These are phyloP conservation scores for Fagus sylvatica DNA, from an alignment of 306 rosid genomes.

Conservation along the genomic window DNA sequence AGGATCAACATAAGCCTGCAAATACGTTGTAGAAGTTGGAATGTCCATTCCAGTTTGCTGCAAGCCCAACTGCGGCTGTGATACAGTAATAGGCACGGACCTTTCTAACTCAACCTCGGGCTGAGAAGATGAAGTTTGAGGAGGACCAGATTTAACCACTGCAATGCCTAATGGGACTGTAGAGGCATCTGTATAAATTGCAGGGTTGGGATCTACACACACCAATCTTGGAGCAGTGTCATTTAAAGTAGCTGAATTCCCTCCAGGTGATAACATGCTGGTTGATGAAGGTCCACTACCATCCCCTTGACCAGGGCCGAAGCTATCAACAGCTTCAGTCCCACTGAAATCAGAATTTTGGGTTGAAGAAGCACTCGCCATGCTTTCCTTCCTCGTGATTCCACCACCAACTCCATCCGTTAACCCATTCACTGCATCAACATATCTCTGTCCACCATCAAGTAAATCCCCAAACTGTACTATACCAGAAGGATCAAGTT, in stretches of 20 bases:
- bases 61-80: slow-evolving; percentile 47
- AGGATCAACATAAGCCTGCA: slow-evolving; percentile 57
- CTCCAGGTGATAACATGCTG: slow-evolving; percentile 38
- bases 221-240: slow-evolving; percentile 42
- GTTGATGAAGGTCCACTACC: slow-evolving; percentile 36
- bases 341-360: slow-evolving; percentile 82
- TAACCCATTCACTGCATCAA: slow-evolving; percentile 81
- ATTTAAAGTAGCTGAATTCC: slow-evolving; percentile 39
- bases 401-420: slow-evolving; percentile 43
- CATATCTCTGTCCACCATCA: slow-evolving; percentile 67
- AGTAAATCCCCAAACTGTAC: slow-evolving; percentile 47
- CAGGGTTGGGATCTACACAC: slow-evolving; percentile 38
- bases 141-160: slow-evolving; percentile 38
- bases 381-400: slow-evolving; percentile 60
- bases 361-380: slow-evolving; percentile 69
- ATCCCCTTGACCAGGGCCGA: slow-evolving; percentile 49
- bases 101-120: slow-evolving; percentile 54
- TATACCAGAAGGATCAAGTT: slow-evolving; percentile 51
- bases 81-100: slow-evolving; percentile 41
- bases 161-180: slow-evolving; percentile 37
- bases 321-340: slow-evolving; percentile 49
- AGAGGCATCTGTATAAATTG: slow-evolving; percentile 39
- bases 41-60: slow-evolving; percentile 55
- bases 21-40: slow-evolving; percentile 48
- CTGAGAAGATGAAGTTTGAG: slow-evolving; percentile 35